These are phyloP conservation scores for Coniella vitis DNA, from an alignment of 2,329 filamentous ascomycete genomes.

Conservation along the genomic window DNA sequence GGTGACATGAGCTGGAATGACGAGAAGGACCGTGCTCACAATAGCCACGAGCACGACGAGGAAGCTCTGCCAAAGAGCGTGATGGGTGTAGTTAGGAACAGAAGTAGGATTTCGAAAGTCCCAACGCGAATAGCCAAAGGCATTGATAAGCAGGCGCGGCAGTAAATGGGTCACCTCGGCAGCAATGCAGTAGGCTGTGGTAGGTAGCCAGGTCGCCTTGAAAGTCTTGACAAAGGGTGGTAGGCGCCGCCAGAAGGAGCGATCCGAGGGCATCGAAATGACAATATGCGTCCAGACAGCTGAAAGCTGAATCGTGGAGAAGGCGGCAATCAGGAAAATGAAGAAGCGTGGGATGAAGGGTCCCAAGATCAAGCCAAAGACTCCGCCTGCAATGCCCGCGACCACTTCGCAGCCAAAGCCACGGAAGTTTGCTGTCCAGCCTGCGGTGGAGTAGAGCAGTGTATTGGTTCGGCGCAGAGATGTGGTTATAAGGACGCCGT, in stretches of 20 bases:
- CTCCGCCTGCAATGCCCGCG: conserved; percentile 26
- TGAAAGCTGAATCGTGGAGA: conserved; percentile 60
- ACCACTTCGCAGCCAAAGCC: conserved; percentile 50
- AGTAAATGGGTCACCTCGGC: conserved; percentile 42
- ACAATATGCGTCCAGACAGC: conserved; percentile 82
- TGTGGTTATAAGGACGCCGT: conserved; percentile 38
- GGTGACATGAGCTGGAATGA: conserved; percentile 70
- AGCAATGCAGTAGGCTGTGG: conserved; percentile 55
- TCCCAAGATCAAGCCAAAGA: conserved; percentile 35
- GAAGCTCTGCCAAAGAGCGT: conserved; percentile 39
- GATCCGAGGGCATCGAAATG: conserved; percentile 61
- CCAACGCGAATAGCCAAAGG: conserved; percentile 40
- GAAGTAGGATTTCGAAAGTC: conserved; percentile 29
- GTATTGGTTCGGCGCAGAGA: conserved; percentile 45
- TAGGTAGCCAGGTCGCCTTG: conserved; percentile 62
- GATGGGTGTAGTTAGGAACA: conserved; percentile 31
- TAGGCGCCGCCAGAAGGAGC: conserved; percentile 63
- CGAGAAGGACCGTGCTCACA: conserved; percentile 51
- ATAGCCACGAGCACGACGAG: conserved; percentile 40
- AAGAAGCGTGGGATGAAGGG: conserved; percentile 36
- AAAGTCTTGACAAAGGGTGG: conserved; percentile 57
- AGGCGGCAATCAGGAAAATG: conserved; percentile 47
- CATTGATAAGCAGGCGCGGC: conserved; percentile 39
- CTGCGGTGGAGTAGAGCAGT: conserved; percentile 54
- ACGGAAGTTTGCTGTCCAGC: conserved; percentile 61